Conservation (phyloP, 306 rosid species). For the Cucumis cinereus region DNA sequence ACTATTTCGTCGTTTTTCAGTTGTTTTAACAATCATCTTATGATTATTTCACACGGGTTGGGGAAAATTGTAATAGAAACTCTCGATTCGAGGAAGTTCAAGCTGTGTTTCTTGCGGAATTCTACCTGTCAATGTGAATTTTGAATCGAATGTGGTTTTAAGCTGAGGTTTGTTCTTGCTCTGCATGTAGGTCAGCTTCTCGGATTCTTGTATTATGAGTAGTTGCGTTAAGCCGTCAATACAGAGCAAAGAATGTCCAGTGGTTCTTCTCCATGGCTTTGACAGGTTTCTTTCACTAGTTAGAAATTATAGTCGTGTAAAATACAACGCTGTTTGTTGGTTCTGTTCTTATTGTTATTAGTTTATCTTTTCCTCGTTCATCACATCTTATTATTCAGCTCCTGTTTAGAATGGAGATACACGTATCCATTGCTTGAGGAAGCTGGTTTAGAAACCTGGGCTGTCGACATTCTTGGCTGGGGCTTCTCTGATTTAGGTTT, state of each 20-base stretch:
- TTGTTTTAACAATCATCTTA: neutral
- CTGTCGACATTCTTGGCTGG: slow-evolving; percentile 96
- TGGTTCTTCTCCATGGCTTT: slow-evolving; percentile 89
- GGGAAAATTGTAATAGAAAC: neutral
- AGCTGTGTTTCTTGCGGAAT: neutral
- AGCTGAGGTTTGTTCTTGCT: neutral
- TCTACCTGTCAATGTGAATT: neutral
- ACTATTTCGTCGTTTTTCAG: neutral
- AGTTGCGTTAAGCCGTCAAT: slow-evolving; percentile 72
- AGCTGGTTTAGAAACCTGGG: slow-evolving; percentile 84
- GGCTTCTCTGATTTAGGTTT: slow-evolving; percentile 93
- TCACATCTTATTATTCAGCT: slow-evolving; percentile 49
- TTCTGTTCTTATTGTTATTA: neutral
- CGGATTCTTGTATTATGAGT: slow-evolving; percentile 54
- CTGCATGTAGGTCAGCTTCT: slow-evolving; percentile 43
- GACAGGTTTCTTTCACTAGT: slow-evolving; percentile 44
- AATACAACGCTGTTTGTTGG: neutral
- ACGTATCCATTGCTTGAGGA: slow-evolving; percentile 73
- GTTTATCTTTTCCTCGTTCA: slow-evolving; percentile 20
- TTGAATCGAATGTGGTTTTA: neutral
- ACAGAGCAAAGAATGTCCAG: slow-evolving; percentile 42
- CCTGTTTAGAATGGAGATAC: slow-evolving; percentile 96
- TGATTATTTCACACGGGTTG: neutral
- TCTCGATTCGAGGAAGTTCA: neutral
- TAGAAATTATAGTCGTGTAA: neutral